These are phyloP conservation scores for Trametes sanguinea DNA, from an alignment of 768 basidiomycete species.

Conservation along the genomic window DNA sequence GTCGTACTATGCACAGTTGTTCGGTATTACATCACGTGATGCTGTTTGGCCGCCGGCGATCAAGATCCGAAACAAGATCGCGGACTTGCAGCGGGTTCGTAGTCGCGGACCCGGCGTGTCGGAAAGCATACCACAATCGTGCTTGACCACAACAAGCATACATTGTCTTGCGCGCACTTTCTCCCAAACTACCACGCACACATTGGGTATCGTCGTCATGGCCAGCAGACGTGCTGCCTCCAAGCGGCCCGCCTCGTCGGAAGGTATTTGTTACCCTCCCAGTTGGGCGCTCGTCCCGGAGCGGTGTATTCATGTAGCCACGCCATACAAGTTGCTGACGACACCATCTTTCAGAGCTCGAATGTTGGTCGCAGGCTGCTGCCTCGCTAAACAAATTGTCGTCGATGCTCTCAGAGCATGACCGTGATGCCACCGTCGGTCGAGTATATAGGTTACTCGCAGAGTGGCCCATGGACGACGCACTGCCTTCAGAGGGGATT, in stretches of 20 bases:
- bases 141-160: conserved; percentile 10
- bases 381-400: conserved; percentile 58
- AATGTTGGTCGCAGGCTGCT: conserved; percentile 73
- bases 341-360: conserved; percentile 54
- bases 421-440: conserved; percentile 59
- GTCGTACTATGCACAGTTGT: not conserved
- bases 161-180: conserved; percentile 3
- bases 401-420: conserved; percentile 50
- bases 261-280: conserved; percentile 54
- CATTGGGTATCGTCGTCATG: conserved; percentile 40
- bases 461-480: conserved; percentile 73
- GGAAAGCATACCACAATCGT: conserved; percentile 20
- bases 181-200: conserved; percentile 13
- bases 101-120: conserved; percentile 25
- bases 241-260: conserved; percentile 69
- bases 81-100: conserved; percentile 18
- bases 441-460: conserved; percentile 74
- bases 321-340: conserved; percentile 20
- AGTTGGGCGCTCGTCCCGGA: not conserved
- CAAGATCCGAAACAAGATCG: conserved; percentile 19
- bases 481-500: conserved; percentile 64
- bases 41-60: conserved; percentile 6
- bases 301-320: not conserved
- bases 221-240: conserved; percentile 64
- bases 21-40: conserved; percentile 7